phyloP scores from a whole-genome alignment of 169 alveolate species.

The Perkinsus marinus region DNA sequence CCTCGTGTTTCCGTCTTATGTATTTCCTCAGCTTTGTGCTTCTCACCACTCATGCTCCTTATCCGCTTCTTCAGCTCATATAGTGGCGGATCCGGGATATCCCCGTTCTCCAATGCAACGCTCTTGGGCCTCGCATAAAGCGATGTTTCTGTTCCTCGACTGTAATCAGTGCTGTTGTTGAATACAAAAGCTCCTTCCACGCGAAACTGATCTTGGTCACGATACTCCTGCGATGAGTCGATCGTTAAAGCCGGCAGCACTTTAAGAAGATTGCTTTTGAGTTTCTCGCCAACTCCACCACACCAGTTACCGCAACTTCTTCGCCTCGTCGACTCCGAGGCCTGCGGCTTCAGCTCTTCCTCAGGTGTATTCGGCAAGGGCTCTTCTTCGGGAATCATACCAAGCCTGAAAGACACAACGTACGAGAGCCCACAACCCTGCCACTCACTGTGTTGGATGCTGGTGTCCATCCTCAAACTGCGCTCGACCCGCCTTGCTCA shows the following conservation, averaged over 20 bases:
- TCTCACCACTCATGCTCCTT: background rate
- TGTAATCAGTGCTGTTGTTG: background rate
- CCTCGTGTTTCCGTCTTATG: background rate
- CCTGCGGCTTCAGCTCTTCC: background rate
- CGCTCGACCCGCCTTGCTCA: too few relatives aligned
- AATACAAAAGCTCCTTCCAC: background rate
- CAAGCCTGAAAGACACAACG: background rate
- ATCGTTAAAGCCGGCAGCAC: background rate
- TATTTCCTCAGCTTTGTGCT: background rate
- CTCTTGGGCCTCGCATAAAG: background rate
- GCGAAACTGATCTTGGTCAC: background rate
- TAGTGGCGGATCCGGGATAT: background rate
- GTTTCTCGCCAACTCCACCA: background rate
- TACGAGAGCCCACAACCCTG: too few relatives aligned
- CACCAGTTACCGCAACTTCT: background rate
- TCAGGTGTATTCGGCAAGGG: background rate
- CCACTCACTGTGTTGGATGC: too few relatives aligned
- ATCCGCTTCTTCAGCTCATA: background rate
- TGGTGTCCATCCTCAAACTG: too few relatives aligned
- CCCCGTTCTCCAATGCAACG: background rate
- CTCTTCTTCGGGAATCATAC: background rate
- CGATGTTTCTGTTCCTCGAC: background rate
- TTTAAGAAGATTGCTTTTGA: background rate
- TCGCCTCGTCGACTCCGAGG: background rate
- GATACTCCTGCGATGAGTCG: background rate